These are phyloP conservation scores for Podochytrium sp. DNA, from an alignment of 192 early-diverging fungal genomes.

Conservation along the genomic window DNA sequence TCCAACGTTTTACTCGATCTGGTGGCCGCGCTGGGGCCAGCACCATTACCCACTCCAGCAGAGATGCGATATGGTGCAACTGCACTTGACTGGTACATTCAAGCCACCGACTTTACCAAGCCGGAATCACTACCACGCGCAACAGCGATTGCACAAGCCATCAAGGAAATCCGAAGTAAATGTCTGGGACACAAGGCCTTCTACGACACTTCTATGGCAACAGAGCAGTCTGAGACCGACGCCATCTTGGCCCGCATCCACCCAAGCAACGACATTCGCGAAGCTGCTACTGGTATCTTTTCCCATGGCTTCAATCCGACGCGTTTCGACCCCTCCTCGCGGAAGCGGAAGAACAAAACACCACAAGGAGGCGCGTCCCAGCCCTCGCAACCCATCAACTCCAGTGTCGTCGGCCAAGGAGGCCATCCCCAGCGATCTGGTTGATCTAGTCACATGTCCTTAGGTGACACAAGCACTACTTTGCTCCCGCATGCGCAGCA, in stretches of 20 bases:
- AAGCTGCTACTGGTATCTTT: too few species aligned
- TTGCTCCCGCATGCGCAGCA: too few species aligned
- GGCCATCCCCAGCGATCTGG: too few species aligned
- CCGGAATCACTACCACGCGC: neutral
- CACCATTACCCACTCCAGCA: neutral
- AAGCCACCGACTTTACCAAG: neutral
- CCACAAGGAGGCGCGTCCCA: too few species aligned
- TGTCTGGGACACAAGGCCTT: neutral
- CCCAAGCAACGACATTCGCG: too few species aligned
- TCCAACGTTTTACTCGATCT: neutral
- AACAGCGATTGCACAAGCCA: neutral
- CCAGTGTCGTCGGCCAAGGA: too few species aligned
- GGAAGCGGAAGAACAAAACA: too few species aligned
- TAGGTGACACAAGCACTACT: too few species aligned
- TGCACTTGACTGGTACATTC: neutral
- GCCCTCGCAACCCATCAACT: too few species aligned
- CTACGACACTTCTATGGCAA: neutral
- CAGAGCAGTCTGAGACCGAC: neutral
- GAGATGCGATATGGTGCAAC: neutral
- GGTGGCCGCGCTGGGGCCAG: neutral
- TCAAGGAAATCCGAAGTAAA: neutral
- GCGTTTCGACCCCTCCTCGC: too few species aligned
- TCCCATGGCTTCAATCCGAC: too few species aligned
- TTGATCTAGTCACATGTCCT: too few species aligned
- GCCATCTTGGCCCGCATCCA: neutral